phyloP scores from a whole-genome alignment of 1,139 yeast species.

The Saccharomyces pastorianus region DNA sequence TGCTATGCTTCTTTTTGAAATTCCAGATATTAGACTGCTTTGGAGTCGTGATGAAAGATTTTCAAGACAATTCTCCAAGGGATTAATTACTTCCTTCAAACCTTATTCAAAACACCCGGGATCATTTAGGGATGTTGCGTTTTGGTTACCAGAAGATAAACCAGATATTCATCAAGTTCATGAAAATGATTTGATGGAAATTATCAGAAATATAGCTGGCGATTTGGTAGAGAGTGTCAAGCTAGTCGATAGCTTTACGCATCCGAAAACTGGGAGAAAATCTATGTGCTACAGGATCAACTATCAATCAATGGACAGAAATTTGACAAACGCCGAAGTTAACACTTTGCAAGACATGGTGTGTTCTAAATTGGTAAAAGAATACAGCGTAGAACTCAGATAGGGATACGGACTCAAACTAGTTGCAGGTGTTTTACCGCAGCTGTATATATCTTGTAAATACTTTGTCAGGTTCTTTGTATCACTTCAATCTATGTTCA shows the following conservation, averaged over 20 bases:
- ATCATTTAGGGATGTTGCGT: constrained; percentile 77
- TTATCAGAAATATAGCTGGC: constrained; percentile 76
- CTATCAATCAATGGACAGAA: constrained; percentile 94
- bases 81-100: constrained; percentile 61
- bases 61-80: constrained; percentile 57
- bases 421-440: not conserved
- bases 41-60: constrained; percentile 87
- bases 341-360: constrained; percentile 62
- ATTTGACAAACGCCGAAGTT: constrained; percentile 73
- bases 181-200: constrained; percentile 88
- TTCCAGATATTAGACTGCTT: constrained; percentile 88
- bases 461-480: not conserved
- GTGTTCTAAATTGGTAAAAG: constrained; percentile 44
- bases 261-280: constrained; percentile 69
- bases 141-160: constrained; percentile 59
- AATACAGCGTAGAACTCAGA: constrained; percentile 56
- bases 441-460: constrained; percentile 5
- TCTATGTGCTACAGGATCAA: constrained; percentile 85
- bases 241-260: constrained; percentile 71
- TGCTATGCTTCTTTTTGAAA: constrained; percentile 90
- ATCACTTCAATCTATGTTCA: not conserved
- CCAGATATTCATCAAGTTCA: constrained; percentile 42
- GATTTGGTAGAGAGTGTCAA: constrained; percentile 83
- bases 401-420: constrained; percentile 21
- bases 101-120: constrained; percentile 93